These are phyloP conservation scores for Croton setiger DNA, from an alignment of 441 rosid genomes.

Conservation along the genomic window DNA sequence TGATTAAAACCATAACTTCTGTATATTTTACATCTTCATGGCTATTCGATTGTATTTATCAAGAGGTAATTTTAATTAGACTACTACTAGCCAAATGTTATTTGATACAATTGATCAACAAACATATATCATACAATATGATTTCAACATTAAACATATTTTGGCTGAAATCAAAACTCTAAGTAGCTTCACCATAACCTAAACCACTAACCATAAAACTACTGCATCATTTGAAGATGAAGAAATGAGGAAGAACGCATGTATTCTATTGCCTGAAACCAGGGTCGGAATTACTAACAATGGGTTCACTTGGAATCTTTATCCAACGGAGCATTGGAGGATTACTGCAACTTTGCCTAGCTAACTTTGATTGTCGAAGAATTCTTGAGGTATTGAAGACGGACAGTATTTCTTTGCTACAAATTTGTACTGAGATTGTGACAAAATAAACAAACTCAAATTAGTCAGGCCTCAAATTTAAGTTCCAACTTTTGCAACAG, in stretches of 20 bases:
- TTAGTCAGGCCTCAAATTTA: background rate
- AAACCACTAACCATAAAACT: slow-evolving; percentile 11
- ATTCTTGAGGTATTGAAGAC: slow-evolving; percentile 60
- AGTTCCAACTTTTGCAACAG: background rate
- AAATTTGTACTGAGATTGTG: slow-evolving; percentile 84
- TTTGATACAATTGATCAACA: background rate
- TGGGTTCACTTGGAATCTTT: slow-evolving; percentile 3
- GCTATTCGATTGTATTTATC: too few relatives aligned
- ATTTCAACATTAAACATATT: slow-evolving; percentile 4
- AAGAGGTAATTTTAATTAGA: too few relatives aligned
- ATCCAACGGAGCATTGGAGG: slow-evolving; percentile 48
- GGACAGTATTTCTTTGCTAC: slow-evolving; percentile 86
- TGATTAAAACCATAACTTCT: too few relatives aligned
- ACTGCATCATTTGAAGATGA: background rate
- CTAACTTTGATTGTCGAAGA: slow-evolving; percentile 42
- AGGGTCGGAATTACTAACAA: background rate
- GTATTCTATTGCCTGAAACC: slow-evolving; percentile 9
- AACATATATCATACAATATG: slow-evolving; percentile 21
- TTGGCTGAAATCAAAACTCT: slow-evolving; percentile 9
- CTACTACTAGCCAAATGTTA: background rate
- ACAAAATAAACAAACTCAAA: slow-evolving; percentile 1
- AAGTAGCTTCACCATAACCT: background rate
- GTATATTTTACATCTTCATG: too few relatives aligned
- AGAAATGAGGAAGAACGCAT: background rate
- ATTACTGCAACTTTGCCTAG: slow-evolving; percentile 1